These are phyloP conservation scores for Leishmania mexicana DNA, from an alignment of 208 protist species.

Conservation along the genomic window DNA sequence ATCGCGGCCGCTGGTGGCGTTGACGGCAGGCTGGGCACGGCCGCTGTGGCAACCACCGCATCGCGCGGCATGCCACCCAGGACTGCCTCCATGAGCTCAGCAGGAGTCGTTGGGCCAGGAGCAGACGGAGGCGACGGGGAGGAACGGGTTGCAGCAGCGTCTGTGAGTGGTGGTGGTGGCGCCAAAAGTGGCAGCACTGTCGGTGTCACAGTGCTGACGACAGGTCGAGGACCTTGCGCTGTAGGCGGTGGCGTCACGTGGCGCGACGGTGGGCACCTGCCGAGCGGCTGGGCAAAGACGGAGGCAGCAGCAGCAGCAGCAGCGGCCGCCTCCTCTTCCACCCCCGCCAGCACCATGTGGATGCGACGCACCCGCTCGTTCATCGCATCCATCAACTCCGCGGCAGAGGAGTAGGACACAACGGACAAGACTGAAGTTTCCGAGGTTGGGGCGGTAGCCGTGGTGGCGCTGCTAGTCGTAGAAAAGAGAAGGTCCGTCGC, in stretches of 20 bases:
- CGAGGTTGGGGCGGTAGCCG: background rate
- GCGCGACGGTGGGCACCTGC: background rate
- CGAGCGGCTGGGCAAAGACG: background rate
- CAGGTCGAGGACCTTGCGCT: background rate
- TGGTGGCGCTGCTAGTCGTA: background rate
- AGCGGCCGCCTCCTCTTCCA: background rate
- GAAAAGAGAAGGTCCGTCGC: background rate
- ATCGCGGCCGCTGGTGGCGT: background rate
- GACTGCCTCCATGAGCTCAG: background rate
- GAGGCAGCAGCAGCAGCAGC: background rate
- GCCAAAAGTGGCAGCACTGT: background rate
- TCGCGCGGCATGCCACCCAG: background rate
- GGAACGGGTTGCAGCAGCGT: background rate
- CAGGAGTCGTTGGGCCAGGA: background rate
- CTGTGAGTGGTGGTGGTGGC: background rate
- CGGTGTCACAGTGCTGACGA: background rate
- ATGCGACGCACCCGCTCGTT: slow-evolving; percentile 58
- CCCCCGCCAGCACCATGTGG: slow-evolving; percentile 39
- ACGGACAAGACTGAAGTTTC: slow-evolving; percentile 3
- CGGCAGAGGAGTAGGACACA: slow-evolving; percentile 10
- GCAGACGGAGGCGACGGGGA: background rate
- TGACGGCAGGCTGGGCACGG: background rate
- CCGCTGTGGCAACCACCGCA: no score
- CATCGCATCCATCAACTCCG: slow-evolving; percentile 44
- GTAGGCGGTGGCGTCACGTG: background rate